Base-by-base conservation (phyloP, 2,329 filamentous ascomycete genomes). In the Hymenoscyphus albidus region DNA sequence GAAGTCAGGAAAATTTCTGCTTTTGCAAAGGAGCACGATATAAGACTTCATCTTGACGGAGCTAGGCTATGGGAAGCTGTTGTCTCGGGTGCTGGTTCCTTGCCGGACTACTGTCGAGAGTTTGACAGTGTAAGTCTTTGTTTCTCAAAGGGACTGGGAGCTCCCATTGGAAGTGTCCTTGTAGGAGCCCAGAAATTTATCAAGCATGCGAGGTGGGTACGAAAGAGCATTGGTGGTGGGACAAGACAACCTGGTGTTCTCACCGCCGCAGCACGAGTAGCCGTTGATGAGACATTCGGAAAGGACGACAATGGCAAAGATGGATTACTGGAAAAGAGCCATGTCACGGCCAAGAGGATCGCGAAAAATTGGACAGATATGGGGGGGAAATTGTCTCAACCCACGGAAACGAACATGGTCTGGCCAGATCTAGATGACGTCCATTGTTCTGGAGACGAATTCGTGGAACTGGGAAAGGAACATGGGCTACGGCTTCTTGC, bases 1-100 rank as follows among this genome's bases (percentile, higher is more conserved):
- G 92, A 96, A 75, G 83, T 87, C 10, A 81, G 80, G 65, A 81
- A 83, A 55, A 96, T 97, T 72, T 82, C 86, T 0, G 80, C 80
- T 0, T 97, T 90, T 81, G 91, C 88, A 66, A 81, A 73, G 71
- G 74, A 83, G 71, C 80, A 91, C 68, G 81, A 78, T 27, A 87
- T 95, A 65, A 83, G 85, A 65, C 80, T 93, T 72, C 92, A 96
- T 76, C 80, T 92, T 67, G 92, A 96, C 72, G 92, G 92, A 14
- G 92, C 92, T 3, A 81, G 92, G 12, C 78, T 96, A 14, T 96
- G 91, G 91, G 90, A 96, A 74, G 92, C 90, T 13, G 89, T 90
- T 0, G 88, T 84, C 2, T 84, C 90, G 0, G 89, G 87, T 0
- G 88, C 88, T 0, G 89, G 87, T 0, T 83, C 82, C 3, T 77